Conservation (phyloP, 768 basidiomycete genomes). For the Lactarius indigo region DNA sequence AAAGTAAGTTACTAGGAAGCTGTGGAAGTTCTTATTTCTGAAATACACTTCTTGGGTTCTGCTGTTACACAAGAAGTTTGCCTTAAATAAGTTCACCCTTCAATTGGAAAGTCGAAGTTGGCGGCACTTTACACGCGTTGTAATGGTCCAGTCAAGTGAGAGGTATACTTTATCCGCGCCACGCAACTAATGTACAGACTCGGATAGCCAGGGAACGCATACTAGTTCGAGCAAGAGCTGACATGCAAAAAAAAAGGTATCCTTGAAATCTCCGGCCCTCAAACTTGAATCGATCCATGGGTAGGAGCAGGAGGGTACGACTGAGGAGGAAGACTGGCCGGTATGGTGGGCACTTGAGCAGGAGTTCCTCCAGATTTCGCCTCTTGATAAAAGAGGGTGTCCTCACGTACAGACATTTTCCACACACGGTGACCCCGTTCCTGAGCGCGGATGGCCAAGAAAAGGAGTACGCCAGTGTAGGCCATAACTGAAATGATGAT, state of each 20-base stretch:
- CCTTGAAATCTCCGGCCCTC: neutral
- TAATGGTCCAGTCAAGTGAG: neutral
- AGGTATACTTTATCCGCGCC: neutral
- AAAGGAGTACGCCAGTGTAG: conserved; percentile 31
- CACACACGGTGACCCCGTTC: conserved; percentile 34
- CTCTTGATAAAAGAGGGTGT: conserved; percentile 18
- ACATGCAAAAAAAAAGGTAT: neutral
- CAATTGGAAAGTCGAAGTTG: neutral
- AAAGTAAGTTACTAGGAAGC: too few relatives aligned
- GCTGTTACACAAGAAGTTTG: neutral
- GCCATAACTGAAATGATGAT: conserved; percentile 31
- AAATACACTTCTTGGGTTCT: too few relatives aligned
- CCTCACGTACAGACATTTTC: conserved; percentile 34
- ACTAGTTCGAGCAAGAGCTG: neutral
- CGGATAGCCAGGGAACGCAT: neutral
- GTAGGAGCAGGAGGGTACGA: neutral
- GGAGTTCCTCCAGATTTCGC: neutral
- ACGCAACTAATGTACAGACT: neutral
- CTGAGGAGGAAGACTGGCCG: neutral
- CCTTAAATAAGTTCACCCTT: neutral
- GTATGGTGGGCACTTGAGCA: neutral
- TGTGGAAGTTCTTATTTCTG: too few relatives aligned
- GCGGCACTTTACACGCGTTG: neutral
- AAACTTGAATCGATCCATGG: neutral
- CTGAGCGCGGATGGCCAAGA: conserved; percentile 31